Percentiles rank a stretch among this genome's conserved stretches.
Evolutionary conservation across 2,329 filamentous ascomycete genomes (phyloP).

Genomic region (Trichophyton schoenleinii): DNA sequence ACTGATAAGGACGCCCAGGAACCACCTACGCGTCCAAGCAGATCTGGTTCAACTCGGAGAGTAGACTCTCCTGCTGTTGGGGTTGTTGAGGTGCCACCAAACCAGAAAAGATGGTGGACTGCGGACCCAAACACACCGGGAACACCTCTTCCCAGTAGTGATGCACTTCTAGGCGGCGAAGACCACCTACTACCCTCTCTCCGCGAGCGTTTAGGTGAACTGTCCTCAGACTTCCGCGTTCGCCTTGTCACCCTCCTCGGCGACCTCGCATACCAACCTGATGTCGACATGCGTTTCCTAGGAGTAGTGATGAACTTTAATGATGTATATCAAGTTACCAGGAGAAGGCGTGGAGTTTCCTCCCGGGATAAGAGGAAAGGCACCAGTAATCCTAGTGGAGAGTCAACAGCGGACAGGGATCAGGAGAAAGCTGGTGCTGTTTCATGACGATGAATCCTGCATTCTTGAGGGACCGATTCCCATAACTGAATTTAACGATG

Average conservation of each 20-base stretch:
- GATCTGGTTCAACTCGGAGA: slow-evolving; percentile 13
- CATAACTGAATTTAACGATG: neutral
- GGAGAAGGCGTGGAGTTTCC: slow-evolving; percentile 37
- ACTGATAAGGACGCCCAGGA: slow-evolving; percentile 41
- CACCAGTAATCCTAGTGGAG: slow-evolving; percentile 10
- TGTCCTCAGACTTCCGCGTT: slow-evolving; percentile 64
- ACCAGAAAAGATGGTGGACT: neutral
- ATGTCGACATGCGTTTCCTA: slow-evolving; percentile 89
- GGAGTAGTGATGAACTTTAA: slow-evolving; percentile 99
- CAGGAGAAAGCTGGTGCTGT: slow-evolving; percentile 18
- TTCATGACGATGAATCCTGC: neutral
- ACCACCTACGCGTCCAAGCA: slow-evolving; percentile 18
- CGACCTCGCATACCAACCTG: slow-evolving; percentile 82
- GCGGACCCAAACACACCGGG: slow-evolving; percentile 6
- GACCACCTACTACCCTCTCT: slow-evolving; percentile 62
- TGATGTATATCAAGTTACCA: slow-evolving; percentile 75
- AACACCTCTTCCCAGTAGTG: slow-evolving; percentile 7
- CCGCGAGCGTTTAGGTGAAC: slow-evolving; percentile 56
- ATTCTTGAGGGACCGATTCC: neutral
- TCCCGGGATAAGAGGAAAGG: slow-evolving; percentile 2
- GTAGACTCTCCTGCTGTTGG: slow-evolving; percentile 10
- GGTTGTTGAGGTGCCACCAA: neutral
- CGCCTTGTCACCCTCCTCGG: slow-evolving; percentile 72
- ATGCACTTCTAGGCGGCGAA: slow-evolving; percentile 19
- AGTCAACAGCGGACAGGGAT: slow-evolving; percentile 20